phyloP scores from a whole-genome alignment of 2,329 filamentous ascomycete genomes.

The Fusarium vanettenii region DNA sequence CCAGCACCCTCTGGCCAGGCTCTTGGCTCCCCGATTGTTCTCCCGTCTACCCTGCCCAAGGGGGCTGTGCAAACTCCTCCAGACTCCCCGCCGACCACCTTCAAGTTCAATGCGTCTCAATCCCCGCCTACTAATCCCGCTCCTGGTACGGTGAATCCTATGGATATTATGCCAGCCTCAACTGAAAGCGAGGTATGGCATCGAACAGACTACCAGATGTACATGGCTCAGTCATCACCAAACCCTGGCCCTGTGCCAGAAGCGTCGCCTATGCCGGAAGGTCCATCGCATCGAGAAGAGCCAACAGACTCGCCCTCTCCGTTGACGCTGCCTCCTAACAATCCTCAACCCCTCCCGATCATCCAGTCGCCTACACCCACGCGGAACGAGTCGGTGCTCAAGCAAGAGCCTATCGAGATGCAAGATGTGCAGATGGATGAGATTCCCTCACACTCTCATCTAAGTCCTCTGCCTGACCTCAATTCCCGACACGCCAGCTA shows the following conservation, averaged over 20 bases:
- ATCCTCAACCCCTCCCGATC: slow-evolving; percentile 38
- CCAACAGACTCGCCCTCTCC: slow-evolving; percentile 42
- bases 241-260: slow-evolving; percentile 26
- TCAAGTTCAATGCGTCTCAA: slow-evolving; percentile 41
- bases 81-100: slow-evolving; percentile 39
- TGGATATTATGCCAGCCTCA: slow-evolving; percentile 63
- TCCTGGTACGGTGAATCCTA: slow-evolving; percentile 63
- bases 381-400: slow-evolving; percentile 30
- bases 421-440: slow-evolving; percentile 41
- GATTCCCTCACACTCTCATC: slow-evolving; percentile 38
- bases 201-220: slow-evolving; percentile 51
- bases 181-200: slow-evolving; percentile 53
- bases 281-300: slow-evolving; percentile 17
- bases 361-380: slow-evolving; percentile 45
- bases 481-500: slow-evolving; percentile 48
- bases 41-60: slow-evolving; percentile 28
- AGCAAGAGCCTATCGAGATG: slow-evolving; percentile 32
- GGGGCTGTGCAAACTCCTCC: slow-evolving; percentile 40
- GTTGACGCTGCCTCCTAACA: slow-evolving; percentile 37
- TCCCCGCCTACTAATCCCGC: slow-evolving; percentile 50
- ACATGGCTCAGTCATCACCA: slow-evolving; percentile 43
- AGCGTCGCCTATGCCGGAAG: neutral
- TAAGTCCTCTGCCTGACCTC: slow-evolving; percentile 40
- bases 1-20: slow-evolving; percentile 25
- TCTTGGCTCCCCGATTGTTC: slow-evolving; percentile 38